Evolutionary conservation across 2,329 filamentous ascomycete species (phyloP).

Genomic region (Epichloe uncinata): DNA sequence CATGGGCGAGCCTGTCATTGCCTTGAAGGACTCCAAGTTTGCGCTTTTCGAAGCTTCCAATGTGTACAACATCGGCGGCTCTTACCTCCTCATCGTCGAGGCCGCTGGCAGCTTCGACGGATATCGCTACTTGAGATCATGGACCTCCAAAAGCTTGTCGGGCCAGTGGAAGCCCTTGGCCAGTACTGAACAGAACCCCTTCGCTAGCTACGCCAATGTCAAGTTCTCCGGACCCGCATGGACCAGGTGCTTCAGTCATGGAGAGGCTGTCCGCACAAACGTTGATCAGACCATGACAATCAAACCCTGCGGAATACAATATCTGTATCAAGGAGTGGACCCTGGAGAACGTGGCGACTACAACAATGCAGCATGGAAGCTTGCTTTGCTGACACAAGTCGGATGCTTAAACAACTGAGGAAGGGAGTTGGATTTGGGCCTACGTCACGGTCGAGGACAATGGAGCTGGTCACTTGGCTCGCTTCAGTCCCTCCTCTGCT

Average conservation of each 20-base stretch:
- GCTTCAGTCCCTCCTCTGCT: too few species aligned
- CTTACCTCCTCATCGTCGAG: slow-evolving; percentile 58
- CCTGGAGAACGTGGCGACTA: slow-evolving; percentile 34
- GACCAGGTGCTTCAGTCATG: slow-evolving; percentile 56
- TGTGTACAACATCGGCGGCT: slow-evolving; percentile 46
- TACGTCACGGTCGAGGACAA: too few species aligned
- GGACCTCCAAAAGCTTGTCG: slow-evolving; percentile 42
- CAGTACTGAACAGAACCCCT: slow-evolving; percentile 40
- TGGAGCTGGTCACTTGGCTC: too few species aligned
- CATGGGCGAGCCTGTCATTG: slow-evolving; percentile 38
- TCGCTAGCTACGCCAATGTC: slow-evolving; percentile 50
- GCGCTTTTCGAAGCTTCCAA: slow-evolving; percentile 55
- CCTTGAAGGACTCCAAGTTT: slow-evolving; percentile 32
- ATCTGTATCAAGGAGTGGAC: slow-evolving; percentile 46
- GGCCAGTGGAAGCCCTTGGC: slow-evolving; percentile 48
- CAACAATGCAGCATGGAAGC: neutral
- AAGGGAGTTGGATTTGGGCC: too few species aligned
- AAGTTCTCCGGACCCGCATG: slow-evolving; percentile 33
- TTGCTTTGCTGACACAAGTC: neutral
- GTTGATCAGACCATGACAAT: slow-evolving; percentile 49
- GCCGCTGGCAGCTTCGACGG: slow-evolving; percentile 38
- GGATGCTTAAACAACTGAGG: neutral
- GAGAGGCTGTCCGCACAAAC: slow-evolving; percentile 43
- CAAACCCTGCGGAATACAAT: slow-evolving; percentile 50
- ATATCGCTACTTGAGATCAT: slow-evolving; percentile 50